Conservation (phyloP, 352 stramenopile species). For the Bremia lactucae region DNA sequence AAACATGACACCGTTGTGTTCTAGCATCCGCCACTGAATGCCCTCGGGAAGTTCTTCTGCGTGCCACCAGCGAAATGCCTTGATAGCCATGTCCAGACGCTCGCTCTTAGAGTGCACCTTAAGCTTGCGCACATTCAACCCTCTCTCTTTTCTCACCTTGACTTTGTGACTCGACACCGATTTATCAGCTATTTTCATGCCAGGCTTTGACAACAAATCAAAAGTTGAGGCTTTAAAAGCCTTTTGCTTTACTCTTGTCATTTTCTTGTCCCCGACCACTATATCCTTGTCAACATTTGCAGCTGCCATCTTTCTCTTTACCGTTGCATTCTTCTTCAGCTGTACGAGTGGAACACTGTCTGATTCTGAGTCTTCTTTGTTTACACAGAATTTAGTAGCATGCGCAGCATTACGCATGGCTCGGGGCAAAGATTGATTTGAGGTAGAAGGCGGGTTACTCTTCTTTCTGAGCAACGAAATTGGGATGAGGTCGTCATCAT, state of each 20-base stretch:
- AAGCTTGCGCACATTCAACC: slow-evolving; percentile 62
- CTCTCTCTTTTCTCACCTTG: slow-evolving; percentile 44
- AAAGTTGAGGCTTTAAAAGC: slow-evolving; percentile 17
- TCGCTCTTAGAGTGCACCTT: slow-evolving; percentile 92
- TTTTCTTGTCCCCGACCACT: slow-evolving; percentile 36
- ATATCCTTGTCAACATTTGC: slow-evolving; percentile 18
- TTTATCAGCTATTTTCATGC: slow-evolving; percentile 25
- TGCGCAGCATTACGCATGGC: not conserved
- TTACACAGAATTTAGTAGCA: too few relatives aligned
- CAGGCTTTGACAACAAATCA: slow-evolving; percentile 23
- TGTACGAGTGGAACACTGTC: slow-evolving; percentile 72
- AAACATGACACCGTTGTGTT: slow-evolving; percentile 98
- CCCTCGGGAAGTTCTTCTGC: slow-evolving; percentile 88
- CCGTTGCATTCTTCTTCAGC: slow-evolving; percentile 57
- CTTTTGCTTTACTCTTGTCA: slow-evolving; percentile 51
- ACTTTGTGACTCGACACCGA: slow-evolving; percentile 20
- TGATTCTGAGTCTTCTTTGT: slow-evolving; percentile 58
- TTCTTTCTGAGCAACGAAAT: slow-evolving; percentile 65
- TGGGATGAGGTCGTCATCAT: slow-evolving; percentile 67
- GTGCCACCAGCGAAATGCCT: slow-evolving; percentile 99
- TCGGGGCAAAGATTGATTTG: slow-evolving; percentile 8
- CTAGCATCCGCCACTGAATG: slow-evolving; percentile 97
- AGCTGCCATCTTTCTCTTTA: slow-evolving; percentile 38
- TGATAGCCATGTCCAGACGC: slow-evolving; percentile 93
- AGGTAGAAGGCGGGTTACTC: slow-evolving; percentile 14